Conservation (phyloP, 805 yeast genomes). For the Yamadazyma philogaea region DNA sequence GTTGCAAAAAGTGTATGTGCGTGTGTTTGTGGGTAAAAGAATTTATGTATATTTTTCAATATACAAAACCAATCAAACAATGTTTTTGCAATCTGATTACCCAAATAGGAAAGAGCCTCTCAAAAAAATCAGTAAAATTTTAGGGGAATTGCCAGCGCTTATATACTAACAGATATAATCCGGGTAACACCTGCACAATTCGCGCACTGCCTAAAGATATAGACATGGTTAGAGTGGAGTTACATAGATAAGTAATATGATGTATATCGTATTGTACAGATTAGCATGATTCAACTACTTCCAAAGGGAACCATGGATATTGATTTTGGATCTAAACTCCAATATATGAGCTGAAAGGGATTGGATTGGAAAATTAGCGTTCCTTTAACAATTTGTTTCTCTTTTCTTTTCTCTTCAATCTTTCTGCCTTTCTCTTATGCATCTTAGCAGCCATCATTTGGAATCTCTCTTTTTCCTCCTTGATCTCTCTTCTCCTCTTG, state of each 20-base stretch:
- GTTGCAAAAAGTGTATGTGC: not conserved
- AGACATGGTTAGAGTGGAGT: not conserved
- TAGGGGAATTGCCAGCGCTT: conserved; percentile 16
- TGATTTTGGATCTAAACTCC: no score
- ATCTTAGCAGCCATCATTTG: conserved; percentile 78
- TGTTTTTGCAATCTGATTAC: conserved; percentile 9
- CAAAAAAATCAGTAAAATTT: not conserved
- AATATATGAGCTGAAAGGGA: no score
- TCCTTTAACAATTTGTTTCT: conserved; percentile 91
- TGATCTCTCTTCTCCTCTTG: conserved; percentile 73
- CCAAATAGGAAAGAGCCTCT: conserved; percentile 9
- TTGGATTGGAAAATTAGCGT: conserved; percentile 45
- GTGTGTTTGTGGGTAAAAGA: not conserved
- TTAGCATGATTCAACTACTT: not conserved
- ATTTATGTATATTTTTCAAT: not conserved
- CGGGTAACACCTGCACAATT: conserved; percentile 17
- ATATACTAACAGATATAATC: conserved; percentile 17
- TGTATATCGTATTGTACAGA: no score
- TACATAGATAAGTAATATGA: no score
- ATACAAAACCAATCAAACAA: conserved; percentile 5
- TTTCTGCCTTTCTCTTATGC: conserved; percentile 89
- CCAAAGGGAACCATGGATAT: not conserved
- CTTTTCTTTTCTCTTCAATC: conserved; percentile 88
- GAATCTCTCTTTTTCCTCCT: conserved; percentile 86
- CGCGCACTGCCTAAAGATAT: not conserved